A percentile compares a stretch with the other conserved stretches of the same genome.
Conservation (phyloP, 805 yeast genomes). For the Debaryomyces hansenii region DNA sequence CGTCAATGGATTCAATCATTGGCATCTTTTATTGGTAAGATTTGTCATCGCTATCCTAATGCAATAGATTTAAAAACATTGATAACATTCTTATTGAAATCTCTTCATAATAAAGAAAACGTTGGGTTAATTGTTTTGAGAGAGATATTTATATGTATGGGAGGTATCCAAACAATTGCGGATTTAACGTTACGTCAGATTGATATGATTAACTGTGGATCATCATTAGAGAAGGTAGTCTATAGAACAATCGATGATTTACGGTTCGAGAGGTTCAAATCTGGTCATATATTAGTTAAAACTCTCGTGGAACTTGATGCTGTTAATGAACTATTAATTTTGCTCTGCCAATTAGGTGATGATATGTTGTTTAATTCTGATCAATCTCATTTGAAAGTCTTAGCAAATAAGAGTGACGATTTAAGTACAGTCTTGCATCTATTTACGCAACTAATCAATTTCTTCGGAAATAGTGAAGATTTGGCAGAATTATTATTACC, state of each 20-base stretch:
- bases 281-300: slow-evolving; percentile 53
- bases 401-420: slow-evolving; percentile 74
- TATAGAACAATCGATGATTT: slow-evolving; percentile 59
- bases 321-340: slow-evolving; percentile 63
- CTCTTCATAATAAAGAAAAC: slow-evolving; percentile 58
- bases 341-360: slow-evolving; percentile 52
- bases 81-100: slow-evolving; percentile 57
- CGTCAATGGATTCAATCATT: slow-evolving; percentile 85
- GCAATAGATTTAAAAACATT: slow-evolving; percentile 64
- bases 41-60: slow-evolving; percentile 54
- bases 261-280: slow-evolving; percentile 45
- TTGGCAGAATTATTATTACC: slow-evolving; percentile 39
- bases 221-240: slow-evolving; percentile 53
- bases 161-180: slow-evolving; percentile 71
- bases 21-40: slow-evolving; percentile 73
- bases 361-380: slow-evolving; percentile 34
- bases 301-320: slow-evolving; percentile 44
- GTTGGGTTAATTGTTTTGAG: slow-evolving; percentile 63
- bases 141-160: slow-evolving; percentile 69
- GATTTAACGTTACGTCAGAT: slow-evolving; percentile 70
- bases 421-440: slow-evolving; percentile 65
- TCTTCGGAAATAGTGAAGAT: slow-evolving; percentile 39
- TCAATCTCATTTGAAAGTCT: slow-evolving; percentile 61
- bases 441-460: slow-evolving; percentile 56
- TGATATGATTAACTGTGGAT: slow-evolving; percentile 62